These are phyloP conservation scores for Ophiostoma ulmi DNA, from an alignment of 2,329 filamentous ascomycete genomes.

Conservation along the genomic window DNA sequence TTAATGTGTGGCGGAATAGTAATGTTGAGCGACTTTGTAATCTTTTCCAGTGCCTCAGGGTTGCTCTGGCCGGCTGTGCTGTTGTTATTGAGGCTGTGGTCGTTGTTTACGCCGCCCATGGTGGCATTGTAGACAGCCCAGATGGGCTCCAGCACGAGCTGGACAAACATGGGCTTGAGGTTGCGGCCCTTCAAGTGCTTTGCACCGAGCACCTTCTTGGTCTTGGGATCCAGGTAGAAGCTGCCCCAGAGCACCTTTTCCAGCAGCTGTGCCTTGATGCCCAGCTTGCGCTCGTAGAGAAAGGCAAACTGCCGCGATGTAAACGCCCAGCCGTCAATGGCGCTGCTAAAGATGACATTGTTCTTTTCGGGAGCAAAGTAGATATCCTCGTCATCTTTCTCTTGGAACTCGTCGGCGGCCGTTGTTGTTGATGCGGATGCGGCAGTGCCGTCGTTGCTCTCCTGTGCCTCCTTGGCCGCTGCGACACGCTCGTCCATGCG, in stretches of 20 bases:
- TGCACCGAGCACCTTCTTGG: conserved; percentile 81
- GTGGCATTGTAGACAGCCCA: conserved; percentile 96
- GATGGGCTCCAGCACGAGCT: conserved; percentile 88
- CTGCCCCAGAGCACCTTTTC: conserved; percentile 97
- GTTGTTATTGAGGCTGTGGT: background rate
- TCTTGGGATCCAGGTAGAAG: conserved; percentile 94
- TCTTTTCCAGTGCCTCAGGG: conserved; percentile 78
- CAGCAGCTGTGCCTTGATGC: conserved; percentile 79
- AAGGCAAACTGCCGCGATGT: conserved; percentile 90
- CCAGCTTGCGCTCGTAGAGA: conserved; percentile 93
- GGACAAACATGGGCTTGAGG: conserved; percentile 95
- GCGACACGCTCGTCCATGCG: conserved; percentile 80
- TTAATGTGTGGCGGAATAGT: conserved; percentile 78
- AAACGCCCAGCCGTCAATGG: conserved; percentile 98
- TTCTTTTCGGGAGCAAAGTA: conserved; percentile 98
- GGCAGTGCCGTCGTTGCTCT: conserved; percentile 38
- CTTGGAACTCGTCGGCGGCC: conserved; percentile 70
- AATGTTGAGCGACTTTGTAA: conserved; percentile 84
- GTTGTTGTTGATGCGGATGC: conserved; percentile 34
- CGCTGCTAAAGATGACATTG: conserved; percentile 98
- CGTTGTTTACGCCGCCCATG: conserved; percentile 56
- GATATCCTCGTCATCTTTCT: conserved; percentile 90
- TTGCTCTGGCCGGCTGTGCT: conserved; percentile 64
- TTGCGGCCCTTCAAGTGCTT: conserved; percentile 91
- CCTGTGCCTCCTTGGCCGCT: conserved; percentile 43